phyloP scores from a whole-genome alignment of 305 asterid species.

The Salvia sclarea region DNA sequence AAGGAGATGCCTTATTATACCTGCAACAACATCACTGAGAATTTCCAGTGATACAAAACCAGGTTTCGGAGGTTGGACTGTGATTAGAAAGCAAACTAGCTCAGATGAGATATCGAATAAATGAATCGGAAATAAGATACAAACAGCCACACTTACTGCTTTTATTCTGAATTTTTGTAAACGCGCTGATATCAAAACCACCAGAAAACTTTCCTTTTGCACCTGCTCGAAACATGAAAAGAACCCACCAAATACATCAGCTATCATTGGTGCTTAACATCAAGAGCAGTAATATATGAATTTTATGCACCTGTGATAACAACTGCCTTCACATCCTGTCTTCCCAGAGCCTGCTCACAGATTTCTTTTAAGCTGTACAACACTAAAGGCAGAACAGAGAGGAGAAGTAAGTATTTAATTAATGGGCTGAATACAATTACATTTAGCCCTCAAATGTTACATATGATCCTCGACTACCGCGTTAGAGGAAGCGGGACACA shows the following conservation, averaged over 20 bases:
- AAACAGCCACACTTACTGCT: slow-evolving; percentile 47
- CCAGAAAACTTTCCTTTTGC: slow-evolving; percentile 93
- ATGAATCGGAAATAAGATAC: slow-evolving; percentile 15
- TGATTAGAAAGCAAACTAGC: slow-evolving; percentile 34
- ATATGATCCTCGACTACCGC: no score
- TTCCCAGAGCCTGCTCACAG: slow-evolving; percentile 70
- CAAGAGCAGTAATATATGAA: not conserved
- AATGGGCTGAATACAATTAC: not conserved
- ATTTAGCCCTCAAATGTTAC: no score
- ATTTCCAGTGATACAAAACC: slow-evolving; percentile 89
- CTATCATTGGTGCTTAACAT: slow-evolving; percentile 12
- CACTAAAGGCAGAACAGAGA: slow-evolving; percentile 45
- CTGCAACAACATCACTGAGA: slow-evolving; percentile 79
- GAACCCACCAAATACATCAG: slow-evolving; percentile 8
- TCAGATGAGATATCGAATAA: slow-evolving; percentile 28
- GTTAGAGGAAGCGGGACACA: not conserved
- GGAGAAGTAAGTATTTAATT: not conserved
- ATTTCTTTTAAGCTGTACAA: slow-evolving; percentile 84
- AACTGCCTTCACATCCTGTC: slow-evolving; percentile 88
- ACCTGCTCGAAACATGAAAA: slow-evolving; percentile 57
- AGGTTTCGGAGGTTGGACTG: slow-evolving; percentile 83
- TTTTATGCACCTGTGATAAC: slow-evolving; percentile 66
- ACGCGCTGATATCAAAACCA: slow-evolving; percentile 86
- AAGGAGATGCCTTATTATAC: slow-evolving; percentile 39
- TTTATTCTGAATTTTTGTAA: slow-evolving; percentile 72